Evolutionary conservation across 306 rosid species (phyloP).

Genomic region (Mucuna pruriens): DNA sequence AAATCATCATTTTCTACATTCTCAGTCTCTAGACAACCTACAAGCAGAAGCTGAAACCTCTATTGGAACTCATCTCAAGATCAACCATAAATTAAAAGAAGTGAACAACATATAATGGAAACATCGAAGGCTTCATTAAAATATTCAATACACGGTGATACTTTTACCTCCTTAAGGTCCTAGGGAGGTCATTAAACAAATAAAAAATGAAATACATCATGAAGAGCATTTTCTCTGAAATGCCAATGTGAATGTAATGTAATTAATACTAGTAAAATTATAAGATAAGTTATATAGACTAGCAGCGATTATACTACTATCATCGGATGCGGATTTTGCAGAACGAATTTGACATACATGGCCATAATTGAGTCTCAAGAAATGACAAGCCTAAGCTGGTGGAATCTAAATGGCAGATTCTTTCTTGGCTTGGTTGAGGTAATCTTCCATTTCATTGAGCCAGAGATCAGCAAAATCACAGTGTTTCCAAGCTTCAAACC

Average conservation of each 20-base stretch:
- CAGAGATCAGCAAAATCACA: constrained; percentile 77
- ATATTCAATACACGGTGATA: constrained; percentile 25
- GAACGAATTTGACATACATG: constrained; percentile 39
- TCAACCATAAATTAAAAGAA: not conserved
- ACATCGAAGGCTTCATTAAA: constrained; percentile 20
- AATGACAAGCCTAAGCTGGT: constrained; percentile 2
- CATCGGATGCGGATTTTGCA: constrained; percentile 23
- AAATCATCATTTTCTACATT: not conserved
- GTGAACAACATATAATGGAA: not conserved
- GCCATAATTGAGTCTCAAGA: not conserved
- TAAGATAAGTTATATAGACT: constrained; percentile 18
- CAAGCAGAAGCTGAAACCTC: not conserved
- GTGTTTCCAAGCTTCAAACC: constrained; percentile 82
- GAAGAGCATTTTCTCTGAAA: constrained; percentile 40
- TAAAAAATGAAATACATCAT: constrained; percentile 36
- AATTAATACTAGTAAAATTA: constrained; percentile 26
- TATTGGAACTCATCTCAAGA: not conserved
- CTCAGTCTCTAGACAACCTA: not conserved
- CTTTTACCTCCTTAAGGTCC: constrained; percentile 16
- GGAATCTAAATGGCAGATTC: constrained; percentile 40
- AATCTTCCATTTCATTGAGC: constrained; percentile 65
- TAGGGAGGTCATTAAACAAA: constrained; percentile 36
- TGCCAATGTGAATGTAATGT: constrained; percentile 26
- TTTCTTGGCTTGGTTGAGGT: constrained; percentile 45
- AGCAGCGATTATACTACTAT: constrained; percentile 33